Conservation (phyloP, 2,329 filamentous ascomycete species). For the Venturia aucupariae region DNA sequence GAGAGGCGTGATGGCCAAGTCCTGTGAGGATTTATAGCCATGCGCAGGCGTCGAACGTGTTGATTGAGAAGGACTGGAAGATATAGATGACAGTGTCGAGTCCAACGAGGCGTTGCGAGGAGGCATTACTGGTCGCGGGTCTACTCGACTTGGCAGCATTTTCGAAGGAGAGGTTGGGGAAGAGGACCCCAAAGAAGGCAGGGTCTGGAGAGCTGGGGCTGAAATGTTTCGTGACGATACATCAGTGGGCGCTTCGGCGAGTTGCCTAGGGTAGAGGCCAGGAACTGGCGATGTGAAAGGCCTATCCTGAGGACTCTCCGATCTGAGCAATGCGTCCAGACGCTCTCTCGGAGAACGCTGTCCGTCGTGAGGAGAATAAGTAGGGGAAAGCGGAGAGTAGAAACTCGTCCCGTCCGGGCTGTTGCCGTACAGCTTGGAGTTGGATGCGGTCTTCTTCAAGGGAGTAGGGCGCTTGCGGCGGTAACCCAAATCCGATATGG, state of each 20-base stretch:
- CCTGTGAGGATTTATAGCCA: conserved; percentile 49
- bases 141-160: conserved; percentile 21
- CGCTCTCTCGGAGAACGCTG: conserved; percentile 31
- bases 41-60: conserved; percentile 49
- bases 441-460: conserved; percentile 18
- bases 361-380: conserved; percentile 18
- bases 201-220: conserved; percentile 27
- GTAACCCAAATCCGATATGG: conserved; percentile 18
- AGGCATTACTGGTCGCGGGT: conserved; percentile 33
- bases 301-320: conserved; percentile 12
- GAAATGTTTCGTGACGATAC: conserved; percentile 25
- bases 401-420: not conserved
- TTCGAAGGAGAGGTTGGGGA: conserved; percentile 16
- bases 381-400: conserved; percentile 13
- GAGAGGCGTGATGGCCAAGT: conserved; percentile 38
- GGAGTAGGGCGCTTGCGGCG: conserved; percentile 24
- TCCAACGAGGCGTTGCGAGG: conserved; percentile 78
- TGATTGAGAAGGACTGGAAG: conserved; percentile 30
- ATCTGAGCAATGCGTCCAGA: conserved; percentile 29
- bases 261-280: not conserved
- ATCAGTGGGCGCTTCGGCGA: conserved; percentile 19
- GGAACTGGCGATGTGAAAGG: not conserved
- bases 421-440: conserved; percentile 10
- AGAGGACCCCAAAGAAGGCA: conserved; percentile 22
- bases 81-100: conserved; percentile 67